Base-by-base conservation (phyloP, 179 eudicot genomes). In the Amaranthus tricolor region DNA sequence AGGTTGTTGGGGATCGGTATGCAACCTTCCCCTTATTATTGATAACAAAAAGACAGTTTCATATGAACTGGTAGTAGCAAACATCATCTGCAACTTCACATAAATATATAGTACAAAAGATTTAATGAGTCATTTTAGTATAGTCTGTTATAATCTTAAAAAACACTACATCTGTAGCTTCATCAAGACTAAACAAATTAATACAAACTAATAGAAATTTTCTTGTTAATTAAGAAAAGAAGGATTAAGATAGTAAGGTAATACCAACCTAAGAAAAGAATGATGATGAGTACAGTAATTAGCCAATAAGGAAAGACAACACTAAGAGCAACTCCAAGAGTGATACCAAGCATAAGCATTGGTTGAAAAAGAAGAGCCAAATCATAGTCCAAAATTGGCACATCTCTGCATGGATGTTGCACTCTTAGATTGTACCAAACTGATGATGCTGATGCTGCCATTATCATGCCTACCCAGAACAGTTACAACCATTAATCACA, bases 251-350 rank as follows among this genome's bases (percentile, higher is more conserved):
- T 49, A 8, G 7, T 6, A 45, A 62, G 13, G 61, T 11, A 47
- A 10, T 8, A 80, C 86, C 51, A 47, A 91, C 98, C 98, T 73
- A 90, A 6, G 90, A 93, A 93, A 43, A 93, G 91, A 71, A 91
- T 86, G 57, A 96, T 96, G 85, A 89, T 96, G 80, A 95, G 94
- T 64, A 95, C 76, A 12, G 99, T 95, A 77, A 95, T 95, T 68
- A 95, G 94, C 99, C 98, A 95, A 70, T 93, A 93, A 57, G 99
- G 99, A 74, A 93, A 95, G 54, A 95, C 96, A 59, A 95, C 99
- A 74, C 98, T 93, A 45, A 95, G 86, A 76, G 91, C 57, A 49
- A 95, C 99, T 19, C 99, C 99, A 80, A 93, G 43, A n/a, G 99
- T 95, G 84, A 95, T 95, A 47, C 99, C 99, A 59, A 95, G 91